Evolutionary conservation across 495 filamentous ascomycete species (phyloP), one percentile per base, ranked within the genome.

Genomic region (Umbilicaria muhlenbergii): DNA sequence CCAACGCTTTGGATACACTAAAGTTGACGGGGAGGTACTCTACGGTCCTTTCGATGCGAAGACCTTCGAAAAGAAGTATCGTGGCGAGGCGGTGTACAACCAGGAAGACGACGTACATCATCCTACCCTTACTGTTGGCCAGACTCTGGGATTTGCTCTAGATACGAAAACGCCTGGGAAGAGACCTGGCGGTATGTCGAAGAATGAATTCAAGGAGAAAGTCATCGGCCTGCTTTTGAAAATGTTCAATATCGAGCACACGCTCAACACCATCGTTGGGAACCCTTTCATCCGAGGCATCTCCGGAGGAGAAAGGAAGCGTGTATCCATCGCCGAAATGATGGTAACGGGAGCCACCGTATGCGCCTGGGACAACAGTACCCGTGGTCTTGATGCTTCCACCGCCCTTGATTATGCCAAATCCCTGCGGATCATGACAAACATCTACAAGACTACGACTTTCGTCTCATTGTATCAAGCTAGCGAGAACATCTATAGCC

Each of bases 211-310:
- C 63, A 83, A 84, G 56, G 70, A 80, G 32, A 73, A 71, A 47
- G 74, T 86, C 16, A 72, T 82, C 37, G 67, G 73, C 13, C 68
- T 79, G 54, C 62, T 91, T n/a, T 62, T 89, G 34, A 81, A 78
- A 46, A 86, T 88, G 75, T 89, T 92, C 66, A 86, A 86, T 47
- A 89, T 92, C 36, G 76, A 83, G 51, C 83, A 92, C 52, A 89
- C 84, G 1, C 68, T 71, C 19, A 73, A 84, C 50, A 93, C 86
- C 0, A 75, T 85, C 19, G 82, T 93, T 19, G 86, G 86, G 4
- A 82, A 86, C 46, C 71, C 75, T 6, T 85, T 82, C 52, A 70
- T 89, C 39, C 81, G 86, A 13, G 86, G 86, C 49, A 73, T 92
- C n/a, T 84, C 78, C 18, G 86, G 86, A 35, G 86, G 86, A 16